Conservation (phyloP, 2,329 filamentous ascomycete genomes). For the Ophiosphaerella herpotricha region DNA sequence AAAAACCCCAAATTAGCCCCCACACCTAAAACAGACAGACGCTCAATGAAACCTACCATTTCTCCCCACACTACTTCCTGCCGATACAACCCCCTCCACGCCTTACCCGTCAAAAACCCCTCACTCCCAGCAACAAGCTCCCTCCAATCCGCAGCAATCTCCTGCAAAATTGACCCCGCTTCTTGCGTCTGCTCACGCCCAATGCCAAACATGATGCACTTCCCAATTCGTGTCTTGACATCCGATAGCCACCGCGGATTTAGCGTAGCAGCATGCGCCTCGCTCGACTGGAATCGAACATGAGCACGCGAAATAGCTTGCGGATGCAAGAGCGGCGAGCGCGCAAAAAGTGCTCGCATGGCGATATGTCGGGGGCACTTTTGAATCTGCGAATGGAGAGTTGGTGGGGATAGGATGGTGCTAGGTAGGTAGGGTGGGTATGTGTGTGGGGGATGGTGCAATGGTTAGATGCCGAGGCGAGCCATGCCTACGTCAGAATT, state of each 20-base stretch:
- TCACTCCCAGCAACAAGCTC: slow-evolving; percentile 73
- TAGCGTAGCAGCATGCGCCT: slow-evolving; percentile 8
- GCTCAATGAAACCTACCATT: slow-evolving; percentile 63
- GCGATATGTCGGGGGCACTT: not conserved
- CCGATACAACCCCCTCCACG: slow-evolving; percentile 65
- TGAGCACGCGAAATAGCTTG: not conserved
- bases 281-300: not conserved
- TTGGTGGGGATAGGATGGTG: not conserved
- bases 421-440: too few relatives aligned
- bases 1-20: slow-evolving; percentile 33
- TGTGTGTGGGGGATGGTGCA: too few relatives aligned
- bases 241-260: slow-evolving; percentile 70
- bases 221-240: slow-evolving; percentile 69
- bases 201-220: slow-evolving; percentile 76
- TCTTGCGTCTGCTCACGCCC: slow-evolving; percentile 60
- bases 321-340: not conserved
- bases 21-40: not conserved
- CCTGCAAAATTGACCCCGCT: slow-evolving; percentile 63
- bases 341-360: not conserved
- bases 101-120: slow-evolving; percentile 70
- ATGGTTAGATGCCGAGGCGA: not conserved
- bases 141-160: slow-evolving; percentile 70
- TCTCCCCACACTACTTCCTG: slow-evolving; percentile 82
- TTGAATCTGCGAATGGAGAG: not conserved
- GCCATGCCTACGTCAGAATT: not conserved